phyloP scores from a whole-genome alignment of 192 early-diverging fungal species.

The Backusella tarrabulga region DNA sequence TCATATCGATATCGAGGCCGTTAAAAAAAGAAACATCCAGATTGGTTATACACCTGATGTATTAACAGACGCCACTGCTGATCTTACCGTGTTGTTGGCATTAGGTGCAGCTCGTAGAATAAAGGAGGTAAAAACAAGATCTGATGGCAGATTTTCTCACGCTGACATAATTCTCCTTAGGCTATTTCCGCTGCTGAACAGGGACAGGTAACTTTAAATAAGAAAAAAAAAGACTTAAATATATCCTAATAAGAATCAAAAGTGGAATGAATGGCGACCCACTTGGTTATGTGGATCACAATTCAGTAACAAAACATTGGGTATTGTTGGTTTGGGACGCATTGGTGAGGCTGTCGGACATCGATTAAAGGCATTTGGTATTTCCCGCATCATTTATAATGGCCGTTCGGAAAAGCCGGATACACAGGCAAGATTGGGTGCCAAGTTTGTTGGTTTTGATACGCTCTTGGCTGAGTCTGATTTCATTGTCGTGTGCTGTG shows the following conservation, averaged over 20 bases:
- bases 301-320: constrained; percentile 75
- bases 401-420: constrained; percentile 52
- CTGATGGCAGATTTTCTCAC: background rate
- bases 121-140: constrained; percentile 42
- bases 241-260: constrained; percentile 12
- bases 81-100: constrained; percentile 73
- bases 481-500: constrained; percentile 73
- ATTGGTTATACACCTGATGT: constrained; percentile 88
- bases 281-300: constrained; percentile 71
- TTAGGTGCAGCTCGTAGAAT: constrained; percentile 70
- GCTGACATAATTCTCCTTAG: background rate
- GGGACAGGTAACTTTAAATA: constrained; percentile 33
- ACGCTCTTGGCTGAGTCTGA: constrained; percentile 63
- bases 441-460: constrained; percentile 53
- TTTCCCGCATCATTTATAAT: constrained; percentile 61
- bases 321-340: constrained; percentile 82
- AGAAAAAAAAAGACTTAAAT: background rate
- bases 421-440: constrained; percentile 43
- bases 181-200: constrained; percentile 37
- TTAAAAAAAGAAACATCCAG: constrained; percentile 49
- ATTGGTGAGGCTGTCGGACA: constrained; percentile 75
- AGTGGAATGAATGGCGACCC: constrained; percentile 64
- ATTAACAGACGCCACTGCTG: constrained; percentile 86
- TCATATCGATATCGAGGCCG: constrained; percentile 64
- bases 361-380: constrained; percentile 74